Percentiles rank a stretch among this genome's conserved stretches.
Evolutionary conservation across 805 yeast species (phyloP).

Genomic region (Ogataea kodamae): DNA sequence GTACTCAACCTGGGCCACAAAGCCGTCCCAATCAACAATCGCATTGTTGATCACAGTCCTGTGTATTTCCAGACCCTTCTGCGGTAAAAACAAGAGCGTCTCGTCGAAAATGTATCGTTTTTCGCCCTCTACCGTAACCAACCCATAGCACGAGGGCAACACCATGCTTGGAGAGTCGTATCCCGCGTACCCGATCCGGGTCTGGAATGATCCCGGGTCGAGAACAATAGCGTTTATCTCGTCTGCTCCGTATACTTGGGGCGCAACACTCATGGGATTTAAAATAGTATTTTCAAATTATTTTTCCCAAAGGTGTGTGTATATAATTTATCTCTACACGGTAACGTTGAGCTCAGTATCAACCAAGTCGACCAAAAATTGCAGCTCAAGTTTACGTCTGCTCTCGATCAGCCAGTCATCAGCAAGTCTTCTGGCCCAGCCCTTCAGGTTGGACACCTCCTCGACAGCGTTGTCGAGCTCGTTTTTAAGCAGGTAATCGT

Average conservation of each 20-base stretch:
- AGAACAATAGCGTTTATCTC: constrained; percentile 89
- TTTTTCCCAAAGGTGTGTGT: neutral
- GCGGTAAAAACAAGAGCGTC: constrained; percentile 39
- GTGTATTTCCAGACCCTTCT: constrained; percentile 47
- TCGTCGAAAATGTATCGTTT: constrained; percentile 30
- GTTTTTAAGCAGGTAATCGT: constrained; percentile 67
- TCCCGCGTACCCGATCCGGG: constrained; percentile 90
- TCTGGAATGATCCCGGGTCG: constrained; percentile 83
- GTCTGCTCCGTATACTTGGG: constrained; percentile 61
- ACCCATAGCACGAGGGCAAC: constrained; percentile 67
- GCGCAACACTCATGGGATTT: constrained; percentile 33
- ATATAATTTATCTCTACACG: constrained; percentile 11
- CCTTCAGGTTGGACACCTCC: constrained; percentile 83
- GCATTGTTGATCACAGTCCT: constrained; percentile 59
- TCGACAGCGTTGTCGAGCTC: constrained; percentile 86
- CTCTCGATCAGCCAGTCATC: constrained; percentile 90
- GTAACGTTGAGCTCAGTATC: constrained; percentile 58
- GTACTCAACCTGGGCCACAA: constrained; percentile 67
- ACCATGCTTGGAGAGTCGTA: constrained; percentile 80
- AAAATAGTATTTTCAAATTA: constrained; percentile 1
- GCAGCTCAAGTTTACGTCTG: constrained; percentile 84
- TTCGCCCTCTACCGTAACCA: constrained; percentile 17
- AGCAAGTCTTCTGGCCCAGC: constrained; percentile 89
- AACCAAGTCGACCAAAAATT: constrained; percentile 67
- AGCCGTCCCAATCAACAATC: constrained; percentile 83